Conservation (phyloP, 176 grass and related monocot species). For the Bonia amplexicaulis region DNA sequence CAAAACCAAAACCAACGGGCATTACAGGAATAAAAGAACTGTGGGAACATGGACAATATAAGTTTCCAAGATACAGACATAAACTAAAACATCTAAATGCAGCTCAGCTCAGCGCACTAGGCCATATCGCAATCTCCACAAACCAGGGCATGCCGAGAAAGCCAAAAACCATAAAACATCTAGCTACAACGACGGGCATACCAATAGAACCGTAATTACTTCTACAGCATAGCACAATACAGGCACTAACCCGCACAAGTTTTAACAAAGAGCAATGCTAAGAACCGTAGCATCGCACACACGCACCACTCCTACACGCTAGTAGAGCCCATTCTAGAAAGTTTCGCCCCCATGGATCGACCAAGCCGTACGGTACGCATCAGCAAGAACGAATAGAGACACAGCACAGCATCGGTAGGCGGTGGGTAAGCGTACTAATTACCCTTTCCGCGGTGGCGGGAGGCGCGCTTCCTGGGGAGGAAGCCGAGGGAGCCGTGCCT, state of each 20-base stretch:
- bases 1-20: not conserved
- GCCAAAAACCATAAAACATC: not conserved
- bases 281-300: not conserved
- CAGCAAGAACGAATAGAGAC: not conserved
- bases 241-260: not conserved
- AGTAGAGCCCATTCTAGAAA: not conserved
- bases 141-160: not conserved
- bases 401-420: not conserved
- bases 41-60: not conserved
- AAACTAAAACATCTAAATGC: not conserved
- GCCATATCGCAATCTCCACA: too few species aligned
- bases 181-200: not conserved
- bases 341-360: too few species aligned
- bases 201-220: not conserved
- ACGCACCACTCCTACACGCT: not conserved
- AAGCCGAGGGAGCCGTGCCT: slow-evolving; percentile 96
- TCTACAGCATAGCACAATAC: not conserved
- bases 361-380: not conserved
- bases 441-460: slow-evolving; percentile 95
- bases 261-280: not conserved
- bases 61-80: not conserved
- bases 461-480: slow-evolving; percentile 76
- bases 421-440: not conserved
- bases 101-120: not conserved
- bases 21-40: not conserved